phyloP scores from a whole-genome alignment of 2,329 filamentous ascomycete genomes.

The Cytospora leucostoma region DNA sequence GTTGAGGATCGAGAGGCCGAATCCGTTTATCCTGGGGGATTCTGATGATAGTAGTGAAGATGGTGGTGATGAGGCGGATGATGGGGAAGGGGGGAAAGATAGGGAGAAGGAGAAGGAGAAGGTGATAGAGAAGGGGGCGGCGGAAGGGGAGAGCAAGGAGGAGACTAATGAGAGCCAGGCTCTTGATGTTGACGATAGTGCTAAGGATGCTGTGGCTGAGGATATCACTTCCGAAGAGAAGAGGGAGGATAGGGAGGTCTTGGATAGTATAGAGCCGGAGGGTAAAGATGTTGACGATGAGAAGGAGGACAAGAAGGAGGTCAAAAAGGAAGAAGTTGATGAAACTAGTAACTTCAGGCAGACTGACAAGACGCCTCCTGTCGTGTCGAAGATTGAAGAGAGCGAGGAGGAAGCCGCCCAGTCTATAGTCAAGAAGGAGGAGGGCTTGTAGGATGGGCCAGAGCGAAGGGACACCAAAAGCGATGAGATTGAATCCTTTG shows the following conservation, averaged over 20 bases:
- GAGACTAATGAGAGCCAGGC: constrained; percentile 29
- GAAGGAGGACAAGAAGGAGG: not conserved
- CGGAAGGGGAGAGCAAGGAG: constrained; percentile 26
- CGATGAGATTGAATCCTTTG: not conserved
- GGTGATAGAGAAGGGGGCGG: constrained; percentile 12
- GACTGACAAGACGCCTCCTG: not conserved
- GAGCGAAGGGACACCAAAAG: not conserved
- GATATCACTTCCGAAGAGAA: constrained; percentile 19
- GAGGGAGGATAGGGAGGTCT: constrained; percentile 6
- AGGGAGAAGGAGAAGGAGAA: constrained; percentile 25
- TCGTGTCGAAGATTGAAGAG: not conserved
- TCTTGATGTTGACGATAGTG: constrained; percentile 38
- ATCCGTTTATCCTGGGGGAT: constrained; percentile 27
- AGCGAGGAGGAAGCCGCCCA: not conserved
- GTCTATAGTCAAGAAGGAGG: constrained; percentile 17
- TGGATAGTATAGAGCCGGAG: not conserved
- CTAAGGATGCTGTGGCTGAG: constrained; percentile 33
- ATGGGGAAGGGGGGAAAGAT: constrained; percentile 16
- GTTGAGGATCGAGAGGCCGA: constrained; percentile 35
- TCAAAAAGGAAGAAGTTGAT: not conserved
- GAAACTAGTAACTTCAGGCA: not conserved
- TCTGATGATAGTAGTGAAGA: not conserved
- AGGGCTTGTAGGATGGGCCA: constrained; percentile 26
- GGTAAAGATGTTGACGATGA: not conserved
- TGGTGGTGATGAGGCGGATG: constrained; percentile 41